Base-by-base conservation (phyloP, 352 stramenopile genomes). In the Globisporangium orthogonon region DNA sequence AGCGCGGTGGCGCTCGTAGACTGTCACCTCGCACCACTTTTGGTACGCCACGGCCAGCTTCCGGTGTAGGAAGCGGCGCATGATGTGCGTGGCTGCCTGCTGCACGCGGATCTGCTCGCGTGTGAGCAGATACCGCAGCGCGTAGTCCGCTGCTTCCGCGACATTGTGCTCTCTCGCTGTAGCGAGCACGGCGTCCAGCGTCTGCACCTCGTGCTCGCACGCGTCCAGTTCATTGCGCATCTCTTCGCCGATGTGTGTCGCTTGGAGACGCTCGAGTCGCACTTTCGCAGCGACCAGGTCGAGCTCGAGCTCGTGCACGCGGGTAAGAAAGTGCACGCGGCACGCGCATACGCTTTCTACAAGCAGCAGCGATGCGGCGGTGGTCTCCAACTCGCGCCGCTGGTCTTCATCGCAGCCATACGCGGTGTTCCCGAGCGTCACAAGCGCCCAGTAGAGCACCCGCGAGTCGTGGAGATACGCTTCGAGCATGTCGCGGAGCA, bases 151-250 rank as follows among this genome's bases (percentile, higher is more conserved):
- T 13, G 77, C 75, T 11, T 72, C 54, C 0, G 68, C 74, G 17
- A 91, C 71, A 47, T 91, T 68, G 50, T 79, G 65, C 31, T 65
- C 65, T 31, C 61, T 52, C 50, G 78, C 73, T 4, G 83, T 74
- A 2, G 59, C 50, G 28, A 81, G 66, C 10, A 79, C 60, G 0
- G 17, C 47, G 11, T 58, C 51, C n/a, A 91, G 50, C 28, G 69
- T 82, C n/a, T 54, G 28, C 4, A 83, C 65, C 14, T 74, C 61
- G 30, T 83, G 65, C 18, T 74, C 69, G 33, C 63, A 70, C 9
- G 70, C 70, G 46, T 89, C 81, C 54, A 91, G 53, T 7, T 80
- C 78, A 58, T 91, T 91, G 41, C 76, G 81, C 58, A 82, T 85
- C 58, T 82, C 73, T 61, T 91, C 74, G 48, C 74, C 71, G 23